Base-by-base conservation (phyloP, 345 rosid species). In the Bruguiera gymnorhiza region DNA sequence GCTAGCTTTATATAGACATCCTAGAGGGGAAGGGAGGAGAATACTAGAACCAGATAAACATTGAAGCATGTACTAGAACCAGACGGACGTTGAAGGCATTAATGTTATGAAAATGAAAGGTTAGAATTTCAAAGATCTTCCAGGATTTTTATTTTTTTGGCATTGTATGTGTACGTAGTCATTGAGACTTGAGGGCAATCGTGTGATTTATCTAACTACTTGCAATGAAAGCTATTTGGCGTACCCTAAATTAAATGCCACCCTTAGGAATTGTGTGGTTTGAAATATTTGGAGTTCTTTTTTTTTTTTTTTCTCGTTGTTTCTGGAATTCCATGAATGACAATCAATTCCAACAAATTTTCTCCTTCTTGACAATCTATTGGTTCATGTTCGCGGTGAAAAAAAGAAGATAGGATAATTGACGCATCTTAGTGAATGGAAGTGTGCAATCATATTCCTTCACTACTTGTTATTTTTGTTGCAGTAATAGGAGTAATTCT, bases 31-130 rank as follows among this genome's bases (percentile, higher is more conserved):
- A 65, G 63, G n/a, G 51, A 36, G 16, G 6, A 56, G 82, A 76
- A 58, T 15, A 56, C 3, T 18, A 26, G 23, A 37, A 27, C 29
- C 29, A 1, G 29, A 27, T 27, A 27, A 27, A 27, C 29, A 27
- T 27, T 27, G 29, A 27, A 27, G 85, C 65, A 64, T 31, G n/a
- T 63, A 32, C 73, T 60, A 20, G 77, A 78, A 69, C 21, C 8
- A 8, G 63, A 53, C 31, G 67, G n/a, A 2, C n/a, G 2, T 9
- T 39, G 37, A 53, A 1, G 3, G 75, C 80, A 80, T 78, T 78
- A 70, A 83, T 75, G 53, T 21, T 30, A 23, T 66, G 78, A 80
- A 73, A 76, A 66, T 39, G 36, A 73, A 54, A 48, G 62, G 53
- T 57, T 31, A 66, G 26, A 53, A 54, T 18, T 18, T 66, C 13